Base-by-base conservation (phyloP, 257 asterid species). In the Gentiana straminea region DNA sequence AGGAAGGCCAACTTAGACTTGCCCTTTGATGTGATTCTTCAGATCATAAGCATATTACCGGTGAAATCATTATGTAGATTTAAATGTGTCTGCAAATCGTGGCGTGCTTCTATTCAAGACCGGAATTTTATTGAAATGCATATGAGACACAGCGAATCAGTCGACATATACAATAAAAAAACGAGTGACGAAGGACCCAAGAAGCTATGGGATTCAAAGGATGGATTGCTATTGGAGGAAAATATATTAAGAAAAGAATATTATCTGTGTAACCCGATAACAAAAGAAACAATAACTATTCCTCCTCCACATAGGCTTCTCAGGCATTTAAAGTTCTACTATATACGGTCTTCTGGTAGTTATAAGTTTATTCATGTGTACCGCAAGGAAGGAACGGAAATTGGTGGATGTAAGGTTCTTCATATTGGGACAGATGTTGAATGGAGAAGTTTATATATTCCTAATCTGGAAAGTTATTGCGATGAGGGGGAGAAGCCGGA, bases 221-320 rank as follows among this genome's bases (percentile, higher is more conserved):
- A 64, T 12, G 78, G 78, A 52, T 32, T 76, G 43, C 2, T 69
- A 4, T 13, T 76, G 45, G 0, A 62, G 6, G 57, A 0, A 50
- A 63, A 38, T 3, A 1, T 3, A 3, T 1, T 13, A 33, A 4
- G 13, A 0, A 1, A 1, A 0, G 66, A 55, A 50, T 54, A 46
- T 33, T 10, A 2, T 13, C 8, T 76, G 0, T 61, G 69, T 70
- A 76, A 76, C 51, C 74, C 79, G 1, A 66, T 72, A 48, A 55
- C 54, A 1, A 13, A 13, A 11, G 64, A 51, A 7, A 35, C 13
- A 5, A 64, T 72, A 39, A 54, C 59, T 3, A 24, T 72, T 63
- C 82, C 82, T 1, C 35, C 64, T 43, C 76, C 79, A 6, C 69
- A 44, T 13, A 8, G 32, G 13, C 9, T 5, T 1, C 2, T 0